Base-by-base conservation (phyloP, 345 rosid genomes). In the Populus pruinosa region DNA sequence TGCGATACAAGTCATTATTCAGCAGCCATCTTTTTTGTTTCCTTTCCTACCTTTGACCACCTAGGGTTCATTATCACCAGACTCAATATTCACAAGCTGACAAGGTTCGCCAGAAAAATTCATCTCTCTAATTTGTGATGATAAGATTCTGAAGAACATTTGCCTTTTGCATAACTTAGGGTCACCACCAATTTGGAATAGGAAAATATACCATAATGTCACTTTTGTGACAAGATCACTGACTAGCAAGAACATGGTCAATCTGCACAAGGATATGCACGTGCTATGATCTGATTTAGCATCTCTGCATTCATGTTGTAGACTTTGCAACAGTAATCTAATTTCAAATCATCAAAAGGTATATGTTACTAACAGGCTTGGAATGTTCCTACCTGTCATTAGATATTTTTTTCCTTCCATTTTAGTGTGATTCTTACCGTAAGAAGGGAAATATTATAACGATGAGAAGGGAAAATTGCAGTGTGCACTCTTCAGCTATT, bases 21-120 rank as follows among this genome's bases (percentile, higher is more conserved):
- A 88, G 78, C 91, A 85, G 74, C 75, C 83, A 75, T 80, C 78
- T 75, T 41, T 74, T 70, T 50, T 39, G 70, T 62, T 62, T 41
- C 69, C 67, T 70, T 67, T 82, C 74, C 38, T 67, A 67, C 36
- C 71, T 71, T 83, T 67, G 62, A 6, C 73, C 68, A 35, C 72
- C 74, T 41, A 39, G 66, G 18, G 76, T 77, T 79, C 77, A 66
- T 9, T 23, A 59, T 67, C 33, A 67, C 81, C 86, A 78, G 82
- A 83, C 80, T 77, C 85, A 84, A 82, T 38, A 69, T 83, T 86
- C 89, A 55, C 72, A 76, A 83, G 83, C 86, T n/a, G 89, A 85
- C 86, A 81, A 89, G 91, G 90, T 88, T 92, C 89, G 93, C 97
- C 97, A 89, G 93, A 90, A 82, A 92, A 85, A 84, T 78, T 67